Conservation (phyloP, 2,329 filamentous ascomycete species). For the Paramyrothecium roridum region DNA sequence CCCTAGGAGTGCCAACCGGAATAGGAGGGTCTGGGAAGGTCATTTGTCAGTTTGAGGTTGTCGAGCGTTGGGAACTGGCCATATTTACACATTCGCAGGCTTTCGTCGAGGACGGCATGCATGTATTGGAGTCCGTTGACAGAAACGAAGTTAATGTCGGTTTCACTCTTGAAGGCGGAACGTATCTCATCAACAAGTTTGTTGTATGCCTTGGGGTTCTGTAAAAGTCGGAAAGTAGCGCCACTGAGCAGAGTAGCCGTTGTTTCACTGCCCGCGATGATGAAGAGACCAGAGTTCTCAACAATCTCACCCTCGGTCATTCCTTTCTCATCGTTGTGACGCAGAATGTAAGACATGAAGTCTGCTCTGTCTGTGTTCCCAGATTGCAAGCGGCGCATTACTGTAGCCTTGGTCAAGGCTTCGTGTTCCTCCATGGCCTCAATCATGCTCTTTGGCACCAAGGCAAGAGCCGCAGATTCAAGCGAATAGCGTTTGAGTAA, state of each 20-base stretch:
- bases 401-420: conserved; percentile 2
- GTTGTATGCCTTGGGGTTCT: conserved; percentile 21
- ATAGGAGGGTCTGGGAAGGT: conserved; percentile 24
- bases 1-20: conserved; percentile 14
- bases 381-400: conserved; percentile 9
- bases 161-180: conserved; percentile 1
- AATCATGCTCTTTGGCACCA: not conserved
- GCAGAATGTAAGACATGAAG: conserved; percentile 14
- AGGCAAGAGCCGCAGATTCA: not conserved
- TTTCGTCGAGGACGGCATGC: conserved; percentile 36
- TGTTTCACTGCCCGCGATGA: conserved; percentile 24
- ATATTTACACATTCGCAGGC: conserved; percentile 21
- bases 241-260: conserved; percentile 22
- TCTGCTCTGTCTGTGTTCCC: conserved; percentile 11
- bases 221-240: conserved; percentile 18
- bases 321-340: conserved; percentile 9
- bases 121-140: conserved; percentile 17
- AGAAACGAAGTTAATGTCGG: conserved; percentile 6
- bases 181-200: conserved; percentile 29
- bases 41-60: not conserved
- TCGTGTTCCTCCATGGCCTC: conserved; percentile 2
- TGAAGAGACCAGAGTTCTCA: conserved; percentile 9
- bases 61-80: not conserved
- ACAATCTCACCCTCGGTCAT: conserved; percentile 8
- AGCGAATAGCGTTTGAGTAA: not conserved